phyloP scores from a whole-genome alignment of 345 rosid species.

The Eucalyptus coolabah region DNA sequence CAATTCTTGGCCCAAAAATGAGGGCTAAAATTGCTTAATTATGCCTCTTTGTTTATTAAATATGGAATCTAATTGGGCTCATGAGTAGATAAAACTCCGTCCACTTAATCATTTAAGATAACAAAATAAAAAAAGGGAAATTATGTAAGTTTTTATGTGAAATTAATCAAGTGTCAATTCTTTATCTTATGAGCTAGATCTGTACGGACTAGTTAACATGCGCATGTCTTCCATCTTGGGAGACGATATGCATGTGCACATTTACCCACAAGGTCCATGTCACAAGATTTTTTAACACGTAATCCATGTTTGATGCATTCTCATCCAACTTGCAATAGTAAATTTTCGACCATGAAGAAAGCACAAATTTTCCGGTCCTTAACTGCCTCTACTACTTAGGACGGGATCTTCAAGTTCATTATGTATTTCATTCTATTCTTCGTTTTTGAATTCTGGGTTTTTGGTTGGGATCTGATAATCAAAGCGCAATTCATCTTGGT shows the following conservation, averaged over 20 bases:
- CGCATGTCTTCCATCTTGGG: background rate
- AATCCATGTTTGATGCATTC: background rate
- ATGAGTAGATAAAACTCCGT: background rate
- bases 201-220: background rate
- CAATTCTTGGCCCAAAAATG: background rate
- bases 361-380: background rate
- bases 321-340: background rate
- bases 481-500: too few relatives aligned
- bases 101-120: background rate
- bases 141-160: background rate
- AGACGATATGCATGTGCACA: background rate
- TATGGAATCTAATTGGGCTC: background rate
- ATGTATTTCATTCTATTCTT: background rate
- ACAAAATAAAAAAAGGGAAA: background rate
- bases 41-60: background rate
- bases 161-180: background rate
- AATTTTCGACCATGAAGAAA: background rate
- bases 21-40: background rate
- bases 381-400: background rate
- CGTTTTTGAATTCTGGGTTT: background rate
- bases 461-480: too few relatives aligned
- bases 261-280: background rate
- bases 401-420: background rate
- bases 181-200: background rate
- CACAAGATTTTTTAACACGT: background rate